Evolutionary conservation across 768 basidiomycete species (phyloP).

Genomic region (Porpolomopsis calyptriformis): DNA sequence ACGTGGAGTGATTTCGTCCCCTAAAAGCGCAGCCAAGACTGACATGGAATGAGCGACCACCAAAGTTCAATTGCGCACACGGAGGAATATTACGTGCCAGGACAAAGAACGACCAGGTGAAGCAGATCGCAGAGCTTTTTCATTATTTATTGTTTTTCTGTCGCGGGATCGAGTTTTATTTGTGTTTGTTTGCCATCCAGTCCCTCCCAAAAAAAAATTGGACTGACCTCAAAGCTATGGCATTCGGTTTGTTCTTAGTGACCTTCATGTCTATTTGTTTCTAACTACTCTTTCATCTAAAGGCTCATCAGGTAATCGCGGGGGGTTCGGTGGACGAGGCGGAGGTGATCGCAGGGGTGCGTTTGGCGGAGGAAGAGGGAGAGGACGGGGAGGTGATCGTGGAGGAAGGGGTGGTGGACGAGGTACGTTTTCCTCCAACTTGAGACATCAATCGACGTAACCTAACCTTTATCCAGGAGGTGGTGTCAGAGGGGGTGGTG

Average conservation of each 20-base stretch:
- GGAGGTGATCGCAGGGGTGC: conserved; percentile 19
- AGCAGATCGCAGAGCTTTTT: too few species aligned
- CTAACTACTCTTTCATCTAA: background rate
- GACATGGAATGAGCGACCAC: too few species aligned
- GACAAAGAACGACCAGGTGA: too few species aligned
- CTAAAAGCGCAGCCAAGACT: too few species aligned
- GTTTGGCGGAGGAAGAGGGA: conserved; percentile 13
- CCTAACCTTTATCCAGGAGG: conserved; percentile 15
- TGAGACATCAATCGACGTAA: background rate
- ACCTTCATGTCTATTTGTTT: background rate
- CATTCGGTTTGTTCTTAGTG: conserved; percentile 19
- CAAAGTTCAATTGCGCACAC: too few species aligned
- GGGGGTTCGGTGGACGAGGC: conserved; percentile 52
- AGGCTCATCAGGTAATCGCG: conserved; percentile 65
- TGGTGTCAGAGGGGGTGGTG: conserved; percentile 25
- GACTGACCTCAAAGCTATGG: conserved; percentile 24
- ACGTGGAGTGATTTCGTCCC: too few species aligned
- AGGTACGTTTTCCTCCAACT: conserved; percentile 14
- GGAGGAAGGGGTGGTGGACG: conserved; percentile 28
- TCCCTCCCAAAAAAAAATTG: background rate
- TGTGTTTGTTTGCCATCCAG: background rate
- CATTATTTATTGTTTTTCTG: too few species aligned
- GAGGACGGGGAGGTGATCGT: conserved; percentile 24
- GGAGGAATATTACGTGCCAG: too few species aligned
- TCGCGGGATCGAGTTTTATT: too few species aligned